These are phyloP conservation scores for Arabidopsis suecica DNA, from an alignment of 345 rosid species.

Conservation along the genomic window DNA sequence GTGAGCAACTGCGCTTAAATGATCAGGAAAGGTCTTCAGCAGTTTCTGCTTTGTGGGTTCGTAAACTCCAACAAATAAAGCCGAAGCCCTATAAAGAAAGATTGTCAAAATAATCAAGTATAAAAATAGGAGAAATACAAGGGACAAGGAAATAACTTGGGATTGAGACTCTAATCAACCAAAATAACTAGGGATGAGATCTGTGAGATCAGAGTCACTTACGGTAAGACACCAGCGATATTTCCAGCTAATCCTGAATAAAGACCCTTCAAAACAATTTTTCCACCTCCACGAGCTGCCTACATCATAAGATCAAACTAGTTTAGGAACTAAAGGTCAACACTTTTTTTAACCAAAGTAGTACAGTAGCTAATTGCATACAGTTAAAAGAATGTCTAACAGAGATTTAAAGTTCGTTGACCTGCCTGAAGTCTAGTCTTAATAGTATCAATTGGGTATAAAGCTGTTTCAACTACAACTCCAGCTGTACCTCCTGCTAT, in stretches of 20 bases:
- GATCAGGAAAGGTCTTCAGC: conserved; percentile 75
- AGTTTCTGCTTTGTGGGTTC: conserved; percentile 95
- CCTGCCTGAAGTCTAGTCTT: conserved; percentile 95
- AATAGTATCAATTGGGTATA: conserved; percentile 92
- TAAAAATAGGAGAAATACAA: background rate
- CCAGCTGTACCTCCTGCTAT: conserved; percentile 97
- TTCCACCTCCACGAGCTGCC: conserved; percentile 91
- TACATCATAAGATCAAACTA: conserved; percentile 31
- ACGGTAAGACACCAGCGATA: conserved; percentile 95
- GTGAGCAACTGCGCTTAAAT: conserved; percentile 89
- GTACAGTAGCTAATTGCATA: conserved; percentile 14
- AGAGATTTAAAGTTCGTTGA: conserved; percentile 32
- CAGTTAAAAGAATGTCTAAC: conserved; percentile 3
- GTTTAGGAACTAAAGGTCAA: conserved; percentile 2
- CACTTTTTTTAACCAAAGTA: background rate
- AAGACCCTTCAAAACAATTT: conserved; percentile 80
- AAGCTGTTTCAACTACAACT: conserved; percentile 91
- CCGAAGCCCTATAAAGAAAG: conserved; percentile 75
- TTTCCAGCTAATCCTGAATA: conserved; percentile 97
- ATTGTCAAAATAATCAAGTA: conserved; percentile 22
- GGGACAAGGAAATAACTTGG: background rate
- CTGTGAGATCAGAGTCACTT: conserved; percentile 46
- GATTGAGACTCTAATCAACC: conserved; percentile 16
- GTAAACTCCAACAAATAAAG: conserved; percentile 89
- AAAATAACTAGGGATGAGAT: conserved; percentile 4